Evolutionary conservation across 352 stramenopile species (phyloP).

Genomic region (Globisporangium cederbergense): DNA sequence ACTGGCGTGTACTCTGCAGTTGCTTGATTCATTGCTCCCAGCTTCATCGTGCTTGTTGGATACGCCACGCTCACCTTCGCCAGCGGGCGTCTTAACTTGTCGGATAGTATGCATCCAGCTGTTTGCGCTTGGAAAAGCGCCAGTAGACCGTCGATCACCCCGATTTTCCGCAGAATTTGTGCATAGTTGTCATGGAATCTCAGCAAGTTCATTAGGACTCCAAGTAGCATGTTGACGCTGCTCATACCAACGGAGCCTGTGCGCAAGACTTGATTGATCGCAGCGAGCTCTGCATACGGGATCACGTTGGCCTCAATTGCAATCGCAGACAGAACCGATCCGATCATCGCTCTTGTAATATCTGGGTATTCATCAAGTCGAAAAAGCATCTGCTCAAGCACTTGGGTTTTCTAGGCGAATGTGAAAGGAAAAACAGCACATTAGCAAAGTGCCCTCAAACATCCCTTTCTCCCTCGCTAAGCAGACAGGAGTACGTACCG

Average conservation of each 20-base stretch:
- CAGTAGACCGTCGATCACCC: slow-evolving; percentile 36
- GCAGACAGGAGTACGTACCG: slow-evolving; percentile 26
- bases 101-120: slow-evolving; percentile 18
- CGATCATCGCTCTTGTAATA: slow-evolving; percentile 43
- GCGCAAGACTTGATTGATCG: slow-evolving; percentile 30
- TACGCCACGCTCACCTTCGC: slow-evolving; percentile 46
- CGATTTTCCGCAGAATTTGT: slow-evolving; percentile 31
- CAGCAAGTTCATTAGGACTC: slow-evolving; percentile 36
- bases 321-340: slow-evolving; percentile 51
- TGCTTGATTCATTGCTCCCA: slow-evolving; percentile 19
- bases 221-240: slow-evolving; percentile 35
- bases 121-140: slow-evolving; percentile 42
- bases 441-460: slow-evolving; percentile 1
- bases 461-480: background rate
- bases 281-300: slow-evolving; percentile 41
- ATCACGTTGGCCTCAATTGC: slow-evolving; percentile 59
- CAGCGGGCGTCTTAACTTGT: slow-evolving; percentile 13
- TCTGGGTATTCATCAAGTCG: slow-evolving; percentile 43
- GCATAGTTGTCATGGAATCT: slow-evolving; percentile 45
- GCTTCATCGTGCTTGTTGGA: slow-evolving; percentile 39
- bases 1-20: slow-evolving; percentile 20
- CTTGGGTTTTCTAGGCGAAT: slow-evolving; percentile 31
- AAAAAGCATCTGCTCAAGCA: slow-evolving; percentile 36
- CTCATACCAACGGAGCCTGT: slow-evolving; percentile 20
- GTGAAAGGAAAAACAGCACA: slow-evolving; percentile 6